These are phyloP conservation scores for Daldinia decipiens DNA, from an alignment of 495 filamentous ascomycete genomes.

Conservation along the genomic window DNA sequence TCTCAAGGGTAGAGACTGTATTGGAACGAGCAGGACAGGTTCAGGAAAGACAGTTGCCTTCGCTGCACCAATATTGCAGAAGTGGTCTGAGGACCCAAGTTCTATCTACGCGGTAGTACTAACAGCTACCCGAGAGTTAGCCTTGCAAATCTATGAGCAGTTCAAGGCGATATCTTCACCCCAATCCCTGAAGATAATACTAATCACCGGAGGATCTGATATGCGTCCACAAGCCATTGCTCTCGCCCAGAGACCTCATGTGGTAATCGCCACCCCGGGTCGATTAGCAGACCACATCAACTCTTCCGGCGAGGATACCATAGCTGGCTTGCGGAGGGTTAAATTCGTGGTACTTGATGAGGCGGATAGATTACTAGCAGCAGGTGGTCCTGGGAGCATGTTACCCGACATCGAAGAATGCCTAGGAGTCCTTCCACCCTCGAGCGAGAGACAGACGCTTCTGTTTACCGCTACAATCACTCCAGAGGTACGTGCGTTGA, in stretches of 20 bases:
- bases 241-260: constrained; percentile 81
- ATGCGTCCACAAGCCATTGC: constrained; percentile 90
- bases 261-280: constrained; percentile 95
- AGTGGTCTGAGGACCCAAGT: constrained; percentile 90
- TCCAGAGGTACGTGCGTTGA: constrained; percentile 86
- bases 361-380: constrained; percentile 87
- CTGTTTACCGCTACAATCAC: constrained; percentile 98
- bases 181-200: constrained; percentile 81
- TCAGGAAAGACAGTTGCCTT: constrained; percentile 99
- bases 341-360: constrained; percentile 94
- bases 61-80: constrained; percentile 89
- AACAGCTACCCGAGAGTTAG: constrained; percentile 92
- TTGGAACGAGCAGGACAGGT: constrained; percentile 92
- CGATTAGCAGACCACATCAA: constrained; percentile 93
- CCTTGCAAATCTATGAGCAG: constrained; percentile 95
- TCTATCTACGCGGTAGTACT: constrained; percentile 90
- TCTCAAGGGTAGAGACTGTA: constrained; percentile 88
- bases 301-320: constrained; percentile 88
- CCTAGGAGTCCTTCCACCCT: constrained; percentile 78
- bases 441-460: constrained; percentile 70
- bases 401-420: constrained; percentile 92
- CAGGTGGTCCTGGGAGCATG: constrained; percentile 79
- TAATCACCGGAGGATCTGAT: constrained; percentile 91
- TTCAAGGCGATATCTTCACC: constrained; percentile 89
- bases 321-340: constrained; percentile 78